Base-by-base conservation (phyloP, 169 alveolate species). In the Eimeria maxima region DNA sequence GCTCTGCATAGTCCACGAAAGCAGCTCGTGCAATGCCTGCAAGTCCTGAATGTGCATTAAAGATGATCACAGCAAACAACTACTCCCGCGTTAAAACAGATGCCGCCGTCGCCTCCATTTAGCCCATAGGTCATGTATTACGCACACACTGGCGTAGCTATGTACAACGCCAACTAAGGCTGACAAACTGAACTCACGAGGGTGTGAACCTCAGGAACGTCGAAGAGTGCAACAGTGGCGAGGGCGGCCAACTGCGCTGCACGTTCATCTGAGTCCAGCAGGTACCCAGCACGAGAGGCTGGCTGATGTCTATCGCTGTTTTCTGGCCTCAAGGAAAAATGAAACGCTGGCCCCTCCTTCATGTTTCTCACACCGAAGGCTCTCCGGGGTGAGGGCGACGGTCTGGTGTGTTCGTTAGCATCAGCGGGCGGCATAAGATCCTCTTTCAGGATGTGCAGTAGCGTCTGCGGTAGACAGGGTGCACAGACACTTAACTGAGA, bases 191-290 rank as follows among this genome's bases (percentile, higher is more conserved):
- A 11, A 22, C 95, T 42, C 47, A 67, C 95, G 22, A 44, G 42
- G 14, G 69, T 65, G 42, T 22, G 10, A 33, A 87, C 44, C 8
- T 42, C 87, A 7, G 95, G 87, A 55, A 45, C 50, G 71, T 92
- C 92, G 44, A 92, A 92, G 11, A 92, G 91, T 14, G 95, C 95
- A 45, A 92, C 92, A 5, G 95, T 92, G 76, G 92, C 95, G 7
- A 33, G 80, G 67, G 95, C 95, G 22, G 88, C 29, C 27, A 92
- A 71, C 42, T 78, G 69, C 24, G 92, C 67, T n/a, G 69, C 55
- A 22, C 60, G 76, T 3, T 74, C 76, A n/a, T 60, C 83, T 27
- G 92, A 44, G 20, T 92, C 95, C 18, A 92, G 92, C 63, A 74
- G 55, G 69, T 92, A 86, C 38, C 60, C 80, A 24, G 80, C 76